Percentiles rank a stretch among this genome's conserved stretches.
Evolutionary conservation across 176 grass and related monocot genomes (phyloP).

Genomic region (Poa annua): DNA sequence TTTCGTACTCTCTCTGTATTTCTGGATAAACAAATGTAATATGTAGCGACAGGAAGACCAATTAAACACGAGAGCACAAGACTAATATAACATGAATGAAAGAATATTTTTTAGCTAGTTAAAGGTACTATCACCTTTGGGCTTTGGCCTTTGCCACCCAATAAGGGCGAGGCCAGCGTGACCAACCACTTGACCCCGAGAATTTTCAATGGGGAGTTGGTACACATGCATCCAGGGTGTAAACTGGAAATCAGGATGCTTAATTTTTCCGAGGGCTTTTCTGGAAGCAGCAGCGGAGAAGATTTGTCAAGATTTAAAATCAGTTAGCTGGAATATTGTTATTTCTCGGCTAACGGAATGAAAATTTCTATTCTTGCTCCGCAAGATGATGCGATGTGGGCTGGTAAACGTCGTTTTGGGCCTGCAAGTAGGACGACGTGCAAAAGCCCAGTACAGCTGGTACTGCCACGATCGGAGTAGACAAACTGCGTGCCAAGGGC

Average conservation of each 20-base stretch:
- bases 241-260: background rate
- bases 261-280: background rate
- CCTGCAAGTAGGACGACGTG: background rate
- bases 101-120: too few species aligned
- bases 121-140: background rate
- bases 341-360: background rate
- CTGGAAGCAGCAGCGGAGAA: background rate
- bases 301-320: constrained; percentile 12
- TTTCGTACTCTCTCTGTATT: background rate
- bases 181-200: background rate
- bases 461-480: too few species aligned
- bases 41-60: background rate
- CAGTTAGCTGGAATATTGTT: background rate
- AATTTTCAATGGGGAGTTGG: background rate
- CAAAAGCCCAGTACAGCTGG: too few species aligned
- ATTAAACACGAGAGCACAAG: background rate
- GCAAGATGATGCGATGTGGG: background rate
- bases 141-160: background rate
- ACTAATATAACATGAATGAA: too few species aligned
- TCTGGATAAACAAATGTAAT: background rate
- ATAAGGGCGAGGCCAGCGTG: background rate
- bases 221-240: background rate
- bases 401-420: background rate
- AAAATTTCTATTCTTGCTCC: background rate
- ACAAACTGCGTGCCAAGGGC: too few species aligned